Evolutionary conservation across 768 basidiomycete genomes (phyloP), one percentile per base, ranked within the genome.

Genomic region (Kondoa malvinella): DNA sequence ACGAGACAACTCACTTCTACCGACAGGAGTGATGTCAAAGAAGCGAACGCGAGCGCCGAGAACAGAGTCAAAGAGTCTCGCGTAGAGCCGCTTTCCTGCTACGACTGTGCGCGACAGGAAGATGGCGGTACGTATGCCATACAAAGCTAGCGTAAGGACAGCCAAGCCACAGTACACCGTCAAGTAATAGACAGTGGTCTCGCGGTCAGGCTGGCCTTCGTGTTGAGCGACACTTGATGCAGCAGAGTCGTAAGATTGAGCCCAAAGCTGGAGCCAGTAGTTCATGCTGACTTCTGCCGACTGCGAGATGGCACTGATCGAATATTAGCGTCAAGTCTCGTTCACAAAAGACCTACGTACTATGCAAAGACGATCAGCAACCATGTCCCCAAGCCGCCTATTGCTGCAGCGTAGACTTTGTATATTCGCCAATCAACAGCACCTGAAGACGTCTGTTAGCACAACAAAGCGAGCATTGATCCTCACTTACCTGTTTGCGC

Each of bases 31-130:
- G 17, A 69, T 62, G 67, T 71, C 72, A 65, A 72, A 72, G 67
- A 76, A 73, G 33, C 72, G 68, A 50, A 71, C 70, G 69, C 33
- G 3, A 0, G 79, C 78, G 0, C 75, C 75, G 0, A 80, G 73
- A 32, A 79, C 75, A 27, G 74, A 66, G 26, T 70, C 70, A 32
- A 79, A 68, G 12, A 79, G 71, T 30, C 70, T 56, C 1, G 69
- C 65, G 68, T 79, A 80, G 60, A 79, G 65, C 0, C 56, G 33
- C 16, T 34, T 31, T 8, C 67, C 69, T 0, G 74, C 74, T 0
- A 62, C 30, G 1, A 72, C 50, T 2, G 72, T 73, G 16, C 70
- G 64, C 40, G 63, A 70, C 1, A 71, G 59, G 63, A 72, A 67
- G 65, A 8, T 26, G 66, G 68, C 70, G 67, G 71, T 67, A 56